Evolutionary conservation across 192 early-diverging fungal genomes (phyloP), one percentile per base, ranked within the genome.

Genomic region (Dissophora ornata): DNA sequence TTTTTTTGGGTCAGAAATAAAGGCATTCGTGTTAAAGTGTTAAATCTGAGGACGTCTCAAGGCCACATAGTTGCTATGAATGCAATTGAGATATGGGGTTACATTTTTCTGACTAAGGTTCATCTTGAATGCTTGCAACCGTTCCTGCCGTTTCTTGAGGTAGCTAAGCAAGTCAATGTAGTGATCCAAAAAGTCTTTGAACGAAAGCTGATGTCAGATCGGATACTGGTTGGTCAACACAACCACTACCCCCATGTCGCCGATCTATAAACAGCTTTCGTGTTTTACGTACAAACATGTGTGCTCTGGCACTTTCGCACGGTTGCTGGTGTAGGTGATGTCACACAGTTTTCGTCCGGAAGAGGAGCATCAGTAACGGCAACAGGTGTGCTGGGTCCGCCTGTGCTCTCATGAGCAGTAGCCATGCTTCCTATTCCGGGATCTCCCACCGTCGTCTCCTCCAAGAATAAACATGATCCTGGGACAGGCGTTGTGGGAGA

Each of bases 101-200:
- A 75, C 62, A 24, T 47, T 19, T 13, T 49, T 26, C 6, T 48
- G 42, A 13, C 47, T 56, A 13, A 81, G 58, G 13, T 84, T 74
- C 30, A 81, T 73, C 61, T 91, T 86, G 71, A 92, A 87, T 21
- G 80, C 62, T 15, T 79, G 68, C 21, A 87, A 63, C 16, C 94
- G 85, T 30, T 79, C 57, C 30, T 86, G 74, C 3, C 93, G 85
- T 40, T 90, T 79, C 67, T 90, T 87, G 30, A 95, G 82, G 62
- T 94, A 96, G 28, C 84, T 86, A n/a, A 95, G 79, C 12, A 95
- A 85, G 65, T 92, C 90, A 57, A 90, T 89, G 70, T 96, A 96
- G 79, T 93, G 88, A 67, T 95, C 93, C 21, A 93, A 79, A 67
- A 96, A 94, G 62, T 90, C 86, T 62, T 9, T 38, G n/a, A n/a